Evolutionary conservation across 2,329 filamentous ascomycete species (phyloP), one percentile per base, ranked within the genome.

Genomic region (Aspergillus jensenii): DNA sequence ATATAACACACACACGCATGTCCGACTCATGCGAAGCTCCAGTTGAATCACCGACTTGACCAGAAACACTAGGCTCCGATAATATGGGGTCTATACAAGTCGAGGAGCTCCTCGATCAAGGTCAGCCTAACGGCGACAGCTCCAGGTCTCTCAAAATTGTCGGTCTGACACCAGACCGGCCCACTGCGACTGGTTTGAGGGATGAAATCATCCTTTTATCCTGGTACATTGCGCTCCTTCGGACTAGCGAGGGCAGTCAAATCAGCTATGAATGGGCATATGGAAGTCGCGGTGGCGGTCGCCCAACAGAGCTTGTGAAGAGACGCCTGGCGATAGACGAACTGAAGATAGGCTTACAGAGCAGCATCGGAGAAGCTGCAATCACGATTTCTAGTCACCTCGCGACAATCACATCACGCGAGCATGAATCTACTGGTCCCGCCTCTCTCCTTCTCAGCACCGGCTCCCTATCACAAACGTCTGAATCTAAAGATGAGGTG

Each of bases 171-270:
- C 60, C 68, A 33, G 59, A 72, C 37, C 54, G 69, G 15, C 51
- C 39, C 12, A 70, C 67, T 11, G 63, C 64, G 15, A 77, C 75
- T 7, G 67, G 71, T 31, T 69, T 76, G 66, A 75, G 62, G 56
- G 74, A 79, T n/a, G 77, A 78, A 17, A 52, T 76, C 15, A 17
- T 81, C 12, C 71, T 81, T 11, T 45, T 76, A 37, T 72, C 79
- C 41, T 81, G 79, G 79, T 70, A 80, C 14, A 68, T 80, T 12
- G 73, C 78, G 6, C 74, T 81, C 7, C 56, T 79, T 55, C 71
- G 78, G 11, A 78, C 73, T 1, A 68, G 69, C 9, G 79, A 81
- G 61, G 75, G 74, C 15, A 67, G 67, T 37, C 66, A 71, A 15
- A 61, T 73, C 11, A 62, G 49, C 14, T 81, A 67, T 59, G 74